A percentile compares a stretch with the other conserved stretches of the same genome.
Evolutionary conservation across 257 asterid species (phyloP).

Genomic region (Mitragyna speciosa): DNA sequence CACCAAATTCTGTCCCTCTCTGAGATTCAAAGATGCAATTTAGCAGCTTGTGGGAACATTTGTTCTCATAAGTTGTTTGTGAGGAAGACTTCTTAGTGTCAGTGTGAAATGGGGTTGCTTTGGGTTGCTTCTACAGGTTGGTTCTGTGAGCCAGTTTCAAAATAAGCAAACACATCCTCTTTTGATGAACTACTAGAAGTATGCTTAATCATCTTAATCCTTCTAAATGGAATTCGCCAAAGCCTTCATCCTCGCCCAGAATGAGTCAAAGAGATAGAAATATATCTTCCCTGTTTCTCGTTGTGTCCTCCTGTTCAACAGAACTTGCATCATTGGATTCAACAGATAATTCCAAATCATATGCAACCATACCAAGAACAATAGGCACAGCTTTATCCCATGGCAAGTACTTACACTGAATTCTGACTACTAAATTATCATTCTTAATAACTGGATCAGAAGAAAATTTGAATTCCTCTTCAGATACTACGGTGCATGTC

Average conservation of each 20-base stretch:
- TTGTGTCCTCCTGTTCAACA: conserved; percentile 48
- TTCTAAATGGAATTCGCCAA: conserved; percentile 91
- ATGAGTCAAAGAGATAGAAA: conserved; percentile 45
- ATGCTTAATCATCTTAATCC: conserved; percentile 72
- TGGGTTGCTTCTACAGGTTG: conserved; percentile 40
- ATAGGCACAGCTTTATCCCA: conserved; percentile 80
- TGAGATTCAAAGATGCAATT: conserved; percentile 80
- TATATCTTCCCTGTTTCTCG: conserved; percentile 44
- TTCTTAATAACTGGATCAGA: conserved; percentile 53
- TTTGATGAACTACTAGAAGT: conserved; percentile 45
- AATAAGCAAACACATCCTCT: conserved; percentile 62
- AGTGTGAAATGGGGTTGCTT: conserved; percentile 29
- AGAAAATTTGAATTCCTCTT: conserved; percentile 64
- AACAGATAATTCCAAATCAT: conserved; percentile 57
- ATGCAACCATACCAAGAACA: conserved; percentile 75
- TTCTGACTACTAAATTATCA: conserved; percentile 65
- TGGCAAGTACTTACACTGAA: conserved; percentile 69
- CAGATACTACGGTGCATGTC: conserved; percentile 51
- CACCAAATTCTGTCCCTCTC: conserved; percentile 95
- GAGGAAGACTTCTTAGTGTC: conserved; percentile 57
- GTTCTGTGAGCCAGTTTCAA: conserved; percentile 51
- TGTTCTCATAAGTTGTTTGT: conserved; percentile 76
- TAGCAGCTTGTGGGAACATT: conserved; percentile 93
- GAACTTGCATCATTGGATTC: conserved; percentile 50
- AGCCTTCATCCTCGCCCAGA: conserved; percentile 87